Evolutionary conservation across 306 rosid species (phyloP).

Genomic region (Medicago ruthenica): DNA sequence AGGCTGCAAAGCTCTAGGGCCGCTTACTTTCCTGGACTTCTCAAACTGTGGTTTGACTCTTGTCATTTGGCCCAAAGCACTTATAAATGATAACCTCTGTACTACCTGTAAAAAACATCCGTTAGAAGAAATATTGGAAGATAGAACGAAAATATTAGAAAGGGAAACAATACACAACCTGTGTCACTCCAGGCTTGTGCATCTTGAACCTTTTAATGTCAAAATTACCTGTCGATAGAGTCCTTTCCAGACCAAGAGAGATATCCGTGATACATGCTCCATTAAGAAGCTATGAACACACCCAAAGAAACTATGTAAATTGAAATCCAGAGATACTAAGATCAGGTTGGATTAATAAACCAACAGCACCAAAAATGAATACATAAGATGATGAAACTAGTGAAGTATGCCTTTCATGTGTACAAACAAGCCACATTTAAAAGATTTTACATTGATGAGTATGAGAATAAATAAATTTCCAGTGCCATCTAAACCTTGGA

Average conservation of each 20-base stretch:
- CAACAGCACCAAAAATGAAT: conserved; percentile 18
- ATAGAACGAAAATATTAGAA: neutral
- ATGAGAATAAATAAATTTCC: conserved; percentile 18
- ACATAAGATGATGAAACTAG: conserved; percentile 35
- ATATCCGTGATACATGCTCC: conserved; percentile 52
- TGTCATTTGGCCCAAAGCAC: conserved; percentile 82
- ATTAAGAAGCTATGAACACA: conserved; percentile 44
- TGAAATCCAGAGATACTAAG: conserved; percentile 26
- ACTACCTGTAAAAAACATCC: conserved; percentile 58
- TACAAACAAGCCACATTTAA: conserved; percentile 16
- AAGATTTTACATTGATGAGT: conserved; percentile 5
- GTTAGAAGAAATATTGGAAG: conserved; percentile 19
- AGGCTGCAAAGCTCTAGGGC: conserved; percentile 91
- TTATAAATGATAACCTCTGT: conserved; percentile 78
- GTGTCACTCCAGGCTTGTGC: conserved; percentile 90
- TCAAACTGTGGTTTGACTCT: conserved; percentile 88
- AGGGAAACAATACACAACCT: conserved; percentile 53
- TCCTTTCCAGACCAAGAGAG: conserved; percentile 70
- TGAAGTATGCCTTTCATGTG: conserved; percentile 1
- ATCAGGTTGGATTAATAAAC: conserved; percentile 2
- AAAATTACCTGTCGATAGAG: conserved; percentile 89
- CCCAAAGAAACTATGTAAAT: conserved; percentile 1
- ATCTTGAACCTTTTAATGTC: conserved; percentile 79
- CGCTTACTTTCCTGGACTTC: conserved; percentile 93
- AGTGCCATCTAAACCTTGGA: conserved; percentile 10